Base-by-base conservation (phyloP, 2,329 filamentous ascomycete genomes). In the Monilinia fructicola region DNA sequence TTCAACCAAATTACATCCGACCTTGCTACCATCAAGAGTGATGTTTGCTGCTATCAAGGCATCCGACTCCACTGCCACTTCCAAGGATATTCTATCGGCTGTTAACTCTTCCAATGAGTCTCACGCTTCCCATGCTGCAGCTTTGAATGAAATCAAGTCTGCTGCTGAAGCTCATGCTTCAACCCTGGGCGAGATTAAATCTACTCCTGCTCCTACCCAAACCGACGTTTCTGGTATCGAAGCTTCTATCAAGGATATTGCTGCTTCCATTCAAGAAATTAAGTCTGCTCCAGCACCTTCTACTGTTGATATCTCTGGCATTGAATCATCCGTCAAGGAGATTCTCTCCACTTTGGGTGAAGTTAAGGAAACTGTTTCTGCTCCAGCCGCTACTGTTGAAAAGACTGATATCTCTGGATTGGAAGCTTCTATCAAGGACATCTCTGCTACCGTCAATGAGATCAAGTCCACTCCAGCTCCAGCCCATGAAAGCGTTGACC, bases 21-120 rank as follows among this genome's bases (percentile, higher is more conserved):
- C 0, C 61, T 76, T 40, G 64, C 69, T 9, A 72, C 73, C 21
- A 75, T 75, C 65, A 75, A 75, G 68, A 65, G 65, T 54, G 69
- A 72, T 18, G 70, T 74, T 74, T 69, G 46, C 59, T 60, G 64
- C 59, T 28, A 64, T 69, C 44, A 65, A 67, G 23, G 70, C 68
- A 35, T 58, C 72, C 1, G 70, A 74, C 46, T 64, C 71, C 12
- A 53, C 54, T 6, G 66, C 71, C 56, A 55, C 62, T 14, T 67
- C 60, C 35, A 52, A 67, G 18, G 71, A 73, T 38, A 72, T 74
- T 35, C 67, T 72, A 31, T 65, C 62, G 0, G 71, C 67, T 10
- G 65, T 73, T 26, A 70, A 70, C 28, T 42, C 70, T 21, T 70
- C 71, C 16, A 72, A 73, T 35, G 71, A 71, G 23, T 72, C 68